Percentiles rank a stretch among this genome's conserved stretches.
These are phyloP conservation scores for Hemisphaericaspora subhashii DNA, from an alignment of 1,139 yeast species.

Conservation along the genomic window DNA sequence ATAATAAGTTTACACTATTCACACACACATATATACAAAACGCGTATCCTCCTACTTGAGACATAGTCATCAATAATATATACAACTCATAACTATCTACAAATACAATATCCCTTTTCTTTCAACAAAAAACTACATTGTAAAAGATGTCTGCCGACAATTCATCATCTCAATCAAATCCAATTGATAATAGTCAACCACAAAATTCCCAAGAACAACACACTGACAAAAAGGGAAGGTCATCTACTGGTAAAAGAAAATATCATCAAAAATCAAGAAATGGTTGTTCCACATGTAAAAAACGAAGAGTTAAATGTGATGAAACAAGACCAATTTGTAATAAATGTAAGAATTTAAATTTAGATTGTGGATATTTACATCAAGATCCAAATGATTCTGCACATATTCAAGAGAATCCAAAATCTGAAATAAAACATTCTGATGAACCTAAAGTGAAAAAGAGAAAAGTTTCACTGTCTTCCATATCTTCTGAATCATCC, in stretches of 20 bases:
- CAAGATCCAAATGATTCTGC: slow-evolving; percentile 7
- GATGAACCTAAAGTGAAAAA: slow-evolving; percentile 7
- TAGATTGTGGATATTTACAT: slow-evolving; percentile 64
- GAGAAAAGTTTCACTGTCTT: slow-evolving; percentile 8
- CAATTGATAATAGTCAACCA: neutral
- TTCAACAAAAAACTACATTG: neutral
- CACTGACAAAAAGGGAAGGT: slow-evolving; percentile 11
- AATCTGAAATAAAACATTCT: neutral
- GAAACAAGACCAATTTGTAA: slow-evolving; percentile 78
- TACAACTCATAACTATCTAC: neutral
- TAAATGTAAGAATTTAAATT: slow-evolving; percentile 74
- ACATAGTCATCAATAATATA: too few relatives aligned
- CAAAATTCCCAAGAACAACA: neutral
- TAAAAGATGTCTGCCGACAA: neutral
- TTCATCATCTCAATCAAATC: neutral
- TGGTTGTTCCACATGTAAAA: slow-evolving; percentile 88
- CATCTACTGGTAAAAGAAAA: slow-evolving; percentile 54
- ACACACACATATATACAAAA: too few relatives aligned
- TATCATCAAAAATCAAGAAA: slow-evolving; percentile 84
- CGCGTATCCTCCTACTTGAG: too few relatives aligned
- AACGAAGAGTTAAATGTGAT: slow-evolving; percentile 89
- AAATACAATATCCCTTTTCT: neutral
- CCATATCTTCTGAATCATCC: neutral
- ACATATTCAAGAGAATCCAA: neutral
- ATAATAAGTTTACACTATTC: too few relatives aligned